Evolutionary conservation across 2,329 filamentous ascomycete genomes (phyloP), one percentile per base, ranked within the genome.

Genomic region (Cladorrhinum sp.): DNA sequence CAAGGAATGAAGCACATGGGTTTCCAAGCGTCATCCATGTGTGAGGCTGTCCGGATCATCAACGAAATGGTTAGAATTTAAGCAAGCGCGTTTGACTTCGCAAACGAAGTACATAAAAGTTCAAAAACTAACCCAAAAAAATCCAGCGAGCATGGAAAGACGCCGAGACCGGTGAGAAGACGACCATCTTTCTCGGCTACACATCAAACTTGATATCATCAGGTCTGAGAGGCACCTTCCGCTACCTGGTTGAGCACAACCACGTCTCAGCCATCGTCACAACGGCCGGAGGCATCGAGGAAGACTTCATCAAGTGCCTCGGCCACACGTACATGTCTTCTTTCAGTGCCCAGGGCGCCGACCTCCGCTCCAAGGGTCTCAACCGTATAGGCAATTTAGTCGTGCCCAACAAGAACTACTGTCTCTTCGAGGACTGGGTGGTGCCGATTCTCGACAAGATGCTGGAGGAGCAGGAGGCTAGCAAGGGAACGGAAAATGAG

Each of bases 141-240:
- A 16, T 62, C 60, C 71, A 79, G 91, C 85, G 92, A 72, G 83
- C 84, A 60, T 98, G 91, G 88, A 82, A 82, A 63, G 90, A 96
- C 72, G 85, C 91, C 0, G 90, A 93, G 70, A 90, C 90, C 1
- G 85, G 85, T 13, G 86, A 89, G 24, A 85, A 85, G 69, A 95
- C 95, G 18, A 98, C 95, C 62, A 93, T 99, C 68, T 98, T 99
- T 76, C 85, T 99, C 8, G 95, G 95, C 60, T 99, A 97, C 78
- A 99, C 95, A 9, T 96, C 92, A 55, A 99, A 99, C 74, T 83
- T 99, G 68, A 97, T 99, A 70, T 98, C 95, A 0, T 99, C 93
- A 2, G 95, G 95, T 8, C 84, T 99, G 27, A 86, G 95, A 57
- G 93, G 96, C 66, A 93, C 93, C 36, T 80, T 99, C 66, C 90